These are phyloP conservation scores for Myxozyma kluyveri DNA, from an alignment of 805 yeast genomes.

Conservation along the genomic window DNA sequence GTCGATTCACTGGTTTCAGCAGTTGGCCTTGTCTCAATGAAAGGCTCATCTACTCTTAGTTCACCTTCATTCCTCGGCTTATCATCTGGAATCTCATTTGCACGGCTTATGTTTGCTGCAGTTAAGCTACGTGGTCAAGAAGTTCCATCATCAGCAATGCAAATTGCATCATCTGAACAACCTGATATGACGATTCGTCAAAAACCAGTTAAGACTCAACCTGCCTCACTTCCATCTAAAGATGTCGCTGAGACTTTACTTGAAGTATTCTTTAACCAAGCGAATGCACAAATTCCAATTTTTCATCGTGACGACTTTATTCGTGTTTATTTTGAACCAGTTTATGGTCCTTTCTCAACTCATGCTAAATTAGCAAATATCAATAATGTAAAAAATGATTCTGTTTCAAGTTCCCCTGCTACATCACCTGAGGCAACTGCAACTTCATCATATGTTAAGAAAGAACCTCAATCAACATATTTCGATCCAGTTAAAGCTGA, in stretches of 20 bases:
- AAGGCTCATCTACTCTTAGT: slow-evolving; percentile 29
- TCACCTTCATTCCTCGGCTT: slow-evolving; percentile 36
- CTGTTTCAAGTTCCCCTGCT: slow-evolving; percentile 9
- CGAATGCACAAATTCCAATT: slow-evolving; percentile 80
- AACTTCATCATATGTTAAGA: neutral
- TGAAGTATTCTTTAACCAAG: slow-evolving; percentile 67
- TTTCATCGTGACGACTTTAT: slow-evolving; percentile 78
- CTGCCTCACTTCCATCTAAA: slow-evolving; percentile 66
- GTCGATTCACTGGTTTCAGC: slow-evolving; percentile 33
- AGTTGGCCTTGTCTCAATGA: slow-evolving; percentile 35
- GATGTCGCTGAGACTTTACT: slow-evolving; percentile 64
- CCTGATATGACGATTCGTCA: slow-evolving; percentile 31
- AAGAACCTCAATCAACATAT: slow-evolving; percentile 1
- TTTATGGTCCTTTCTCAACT: slow-evolving; percentile 66
- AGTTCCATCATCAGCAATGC: slow-evolving; percentile 29
- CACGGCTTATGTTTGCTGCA: slow-evolving; percentile 74
- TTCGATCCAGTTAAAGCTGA: neutral
- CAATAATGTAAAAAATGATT: slow-evolving; percentile 26
- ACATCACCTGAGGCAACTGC: slow-evolving; percentile 16
- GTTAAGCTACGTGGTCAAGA: slow-evolving; percentile 47
- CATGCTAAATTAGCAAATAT: slow-evolving; percentile 51
- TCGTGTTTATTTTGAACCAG: slow-evolving; percentile 64
- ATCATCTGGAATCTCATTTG: slow-evolving; percentile 62
- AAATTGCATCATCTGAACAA: slow-evolving; percentile 27
- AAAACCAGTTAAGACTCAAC: slow-evolving; percentile 32